Evolutionary conservation across 176 grass and related monocot genomes (phyloP), one percentile per base, ranked within the genome.

Genomic region (Phyllostachys edulis): DNA sequence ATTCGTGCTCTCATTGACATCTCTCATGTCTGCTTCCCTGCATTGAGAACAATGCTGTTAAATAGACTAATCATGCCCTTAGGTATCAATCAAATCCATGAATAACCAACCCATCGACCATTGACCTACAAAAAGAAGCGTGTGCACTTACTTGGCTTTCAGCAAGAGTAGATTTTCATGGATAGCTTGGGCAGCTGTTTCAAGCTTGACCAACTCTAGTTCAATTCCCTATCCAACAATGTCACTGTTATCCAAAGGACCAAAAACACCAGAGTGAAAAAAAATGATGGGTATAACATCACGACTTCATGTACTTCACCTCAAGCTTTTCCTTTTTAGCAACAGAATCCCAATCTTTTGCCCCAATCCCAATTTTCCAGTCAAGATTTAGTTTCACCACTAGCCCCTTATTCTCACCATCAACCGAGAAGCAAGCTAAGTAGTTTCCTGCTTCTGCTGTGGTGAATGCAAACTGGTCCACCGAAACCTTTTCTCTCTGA

Each of bases 401-500:
- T 62, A 84, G 80, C 11, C 68, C 75, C 51, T 85, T 93, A 55
- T 93, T 78, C 27, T 69, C 83, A 34, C 86, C 72, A 63, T 97
- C 91, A 61, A 83, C 68, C 67, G 73, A 86, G 57, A 97, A 93
- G 84, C 94, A 97, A 21, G 82, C 87, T 5, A 93, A 83, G 82
- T 91, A 93, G 34, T 93, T 97, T 42, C 91, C 94, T 42, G 94
- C 81, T 82, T 97, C 94, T 37, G 81, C 44, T 56, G 94, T 97
- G 39, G 91, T 94, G 71, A 97, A 90, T 71, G 94, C 87, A 88
- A 97, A 94, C 32, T 90, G 89, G n/a, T 69, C 94, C 23, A 80
- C 15, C 21, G 85, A 85, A 72, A 88, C 81, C 23, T 79, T 87
- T 42, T 97, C 82, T 77, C 74, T 90, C 74, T 80, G 75, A 66